A percentile compares a stretch with the other conserved stretches of the same genome.
These are phyloP conservation scores for Alternaria gaisen DNA, from an alignment of 2,329 filamentous ascomycete species.

Conservation along the genomic window DNA sequence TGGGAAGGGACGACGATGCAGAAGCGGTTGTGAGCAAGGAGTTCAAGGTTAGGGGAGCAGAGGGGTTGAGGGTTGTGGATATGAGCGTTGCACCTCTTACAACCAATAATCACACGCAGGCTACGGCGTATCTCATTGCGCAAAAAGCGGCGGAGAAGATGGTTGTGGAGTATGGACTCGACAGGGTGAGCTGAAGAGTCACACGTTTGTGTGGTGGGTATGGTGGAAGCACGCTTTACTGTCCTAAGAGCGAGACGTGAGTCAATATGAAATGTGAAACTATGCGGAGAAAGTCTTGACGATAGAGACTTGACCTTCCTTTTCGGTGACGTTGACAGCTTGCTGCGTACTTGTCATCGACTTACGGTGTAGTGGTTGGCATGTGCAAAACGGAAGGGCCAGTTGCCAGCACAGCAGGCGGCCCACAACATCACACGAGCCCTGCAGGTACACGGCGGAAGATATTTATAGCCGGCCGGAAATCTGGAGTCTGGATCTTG, in stretches of 20 bases:
- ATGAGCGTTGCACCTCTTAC: conserved; percentile 45
- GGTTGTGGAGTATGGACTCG: conserved; percentile 40
- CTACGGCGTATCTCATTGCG: conserved; percentile 47
- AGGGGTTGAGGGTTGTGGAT: conserved; percentile 53
- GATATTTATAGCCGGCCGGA: conserved; percentile 5
- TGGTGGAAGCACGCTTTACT: background rate
- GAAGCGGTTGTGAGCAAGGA: conserved; percentile 50
- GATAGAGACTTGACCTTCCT: background rate
- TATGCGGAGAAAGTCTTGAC: background rate
- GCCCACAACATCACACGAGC: conserved; percentile 3
- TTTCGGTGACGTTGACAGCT: background rate
- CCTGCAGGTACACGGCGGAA: conserved; percentile 4
- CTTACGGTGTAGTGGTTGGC: conserved; percentile 2
- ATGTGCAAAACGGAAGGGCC: background rate
- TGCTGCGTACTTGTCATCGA: background rate
- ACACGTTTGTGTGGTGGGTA: background rate
- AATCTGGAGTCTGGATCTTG: background rate
- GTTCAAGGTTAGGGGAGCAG: conserved; percentile 50
- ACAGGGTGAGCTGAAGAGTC: conserved; percentile 1
- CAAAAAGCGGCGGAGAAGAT: conserved; percentile 48
- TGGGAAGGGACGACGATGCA: conserved; percentile 47
- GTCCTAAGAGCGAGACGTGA: background rate
- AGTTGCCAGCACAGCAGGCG: background rate
- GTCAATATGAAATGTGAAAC: background rate
- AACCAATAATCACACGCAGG: conserved; percentile 48